Evolutionary conservation across 495 filamentous ascomycete genomes (phyloP).

Genomic region (Rostrohypoxylon terebratum): DNA sequence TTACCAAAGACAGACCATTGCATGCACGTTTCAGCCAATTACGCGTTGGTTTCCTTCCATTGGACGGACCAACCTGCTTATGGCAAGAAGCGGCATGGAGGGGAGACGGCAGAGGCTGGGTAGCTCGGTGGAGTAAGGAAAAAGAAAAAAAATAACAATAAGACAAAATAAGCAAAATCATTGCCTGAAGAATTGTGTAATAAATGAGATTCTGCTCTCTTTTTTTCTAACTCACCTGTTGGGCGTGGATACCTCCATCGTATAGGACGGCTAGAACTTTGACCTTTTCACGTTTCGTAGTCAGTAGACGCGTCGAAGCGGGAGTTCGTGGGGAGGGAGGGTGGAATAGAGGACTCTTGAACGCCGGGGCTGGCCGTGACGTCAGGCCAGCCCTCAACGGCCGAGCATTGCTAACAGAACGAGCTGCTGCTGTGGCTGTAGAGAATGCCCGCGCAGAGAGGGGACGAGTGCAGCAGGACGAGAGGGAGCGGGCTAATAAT

Average conservation of each 20-base stretch:
- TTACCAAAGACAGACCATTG: constrained; percentile 41
- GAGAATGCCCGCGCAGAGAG: constrained; percentile 39
- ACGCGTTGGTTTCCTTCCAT: constrained; percentile 16
- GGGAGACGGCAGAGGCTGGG: constrained; percentile 39
- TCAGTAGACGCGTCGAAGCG: constrained; percentile 56
- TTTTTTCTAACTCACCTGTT: constrained; percentile 56
- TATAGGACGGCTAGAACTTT: constrained; percentile 69
- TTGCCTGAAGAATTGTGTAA: constrained; percentile 12
- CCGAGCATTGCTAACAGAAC: constrained; percentile 49
- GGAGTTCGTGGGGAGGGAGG: constrained; percentile 29
- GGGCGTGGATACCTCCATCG: constrained; percentile 64
- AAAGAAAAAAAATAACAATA: constrained; percentile 15
- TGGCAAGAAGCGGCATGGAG: constrained; percentile 32
- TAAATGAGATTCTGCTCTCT: not conserved
- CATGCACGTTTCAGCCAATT: constrained; percentile 46
- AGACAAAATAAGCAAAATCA: constrained; percentile 7
- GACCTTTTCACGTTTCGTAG: constrained; percentile 64
- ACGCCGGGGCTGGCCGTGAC: constrained; percentile 44
- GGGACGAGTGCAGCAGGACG: constrained; percentile 49
- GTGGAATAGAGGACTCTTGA: constrained; percentile 40
- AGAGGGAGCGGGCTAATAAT: constrained; percentile 57
- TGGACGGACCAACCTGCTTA: constrained; percentile 31
- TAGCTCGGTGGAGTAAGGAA: constrained; percentile 13
- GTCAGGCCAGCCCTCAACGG: constrained; percentile 44
- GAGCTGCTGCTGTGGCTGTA: constrained; percentile 38